Base-by-base conservation (phyloP, 495 filamentous ascomycete genomes). In the Bryoglossum gracile region DNA sequence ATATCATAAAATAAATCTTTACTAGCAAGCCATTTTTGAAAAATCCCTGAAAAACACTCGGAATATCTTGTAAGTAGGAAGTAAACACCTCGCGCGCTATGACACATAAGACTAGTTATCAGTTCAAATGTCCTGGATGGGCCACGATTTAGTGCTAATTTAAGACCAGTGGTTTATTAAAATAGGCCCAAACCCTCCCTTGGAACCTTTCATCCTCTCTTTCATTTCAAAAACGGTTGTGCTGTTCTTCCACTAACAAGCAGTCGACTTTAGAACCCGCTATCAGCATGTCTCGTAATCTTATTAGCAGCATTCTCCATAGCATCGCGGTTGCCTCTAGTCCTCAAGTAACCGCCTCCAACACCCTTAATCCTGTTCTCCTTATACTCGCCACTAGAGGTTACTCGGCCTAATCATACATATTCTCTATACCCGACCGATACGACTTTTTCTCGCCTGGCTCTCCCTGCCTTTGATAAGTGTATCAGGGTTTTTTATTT, bases 361-460 rank as follows among this genome's bases (percentile, higher is more conserved):
- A 42, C 39, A 42, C 39, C 39, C 62, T 55, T 51, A 62, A 62
- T 39, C 51, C 51, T 58, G 46, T 43, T 50, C 52, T 51, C 56
- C 62, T 54, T 49, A 59, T 51, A 32, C 28, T 32, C n/a, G 28
- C 28, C n/a, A 51, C 45, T 58, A 56, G 39, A 54, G 46, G 61
- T 62, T 47, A 61, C 61, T 19, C 58, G 64, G 48, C 67, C 61
- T 58, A 65, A 43, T 61, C 55, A 24, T 39, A 55, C 43, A 58
- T 55, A 23, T 51, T 63, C 37, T 56, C 45, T 44, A 63, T 65
- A 36, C 61, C 62, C 18, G 58, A 63, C 46, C 42, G 54, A 44
- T 52, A 46, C 33, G 62, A 51, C 53, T 46, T 61, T 51, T 65
- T 65, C 45, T 63, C 62, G 44, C 35, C 61, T 18, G 48, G 58